Evolutionary conservation across 352 stramenopile genomes (phyloP), one percentile per base, ranked within the genome.

Genomic region (Globisporangium apiculatum): DNA sequence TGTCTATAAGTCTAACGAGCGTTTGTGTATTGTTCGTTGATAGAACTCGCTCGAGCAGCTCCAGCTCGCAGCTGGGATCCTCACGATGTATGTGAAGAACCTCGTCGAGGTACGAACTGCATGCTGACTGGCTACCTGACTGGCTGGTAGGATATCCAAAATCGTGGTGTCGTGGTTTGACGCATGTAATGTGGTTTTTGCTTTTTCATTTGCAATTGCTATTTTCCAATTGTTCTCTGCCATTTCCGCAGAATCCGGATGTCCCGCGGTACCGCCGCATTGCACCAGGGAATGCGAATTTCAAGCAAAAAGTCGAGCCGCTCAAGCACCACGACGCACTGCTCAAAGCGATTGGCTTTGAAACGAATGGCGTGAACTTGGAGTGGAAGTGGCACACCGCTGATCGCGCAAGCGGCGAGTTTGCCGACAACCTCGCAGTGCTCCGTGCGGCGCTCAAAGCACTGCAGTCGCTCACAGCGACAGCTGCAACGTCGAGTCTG

Each of bases 21-120:
- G 50, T 18, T 51, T 24, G 52, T 61, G 61, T 15, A 18, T 61
- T 31, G 14, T 10, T 36, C 18, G 58, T 18, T 48, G 56, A 31
- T 53, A 93, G 83, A 93, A 93, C 40, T 75, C 79, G 15, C 52
- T 80, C 31, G 83, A 91, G 41, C 70, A 87, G 60, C 64, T 93
- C 5, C 83, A 89, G 49, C 51, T 86, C 24, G 80, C 76, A 55
- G 70, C 76, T 9, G 74, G 77, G 2, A 87, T 93, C 59, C 70
- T 93, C 18, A 81, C 79, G 58, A 93, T 93, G 83, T 93, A 93
- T 71, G 80, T 90, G 57, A 91, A 89, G 72, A 93, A 93, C 59
- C 62, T 93, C 12, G 69, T 89, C 17, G 83, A 92, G 72, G 81
- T 89, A 75, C 54, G 61, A 17, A 49, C 24, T 31, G 24, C 24